Conservation (phyloP, 805 yeast genomes). For the Kazachstania psychrophila region DNA sequence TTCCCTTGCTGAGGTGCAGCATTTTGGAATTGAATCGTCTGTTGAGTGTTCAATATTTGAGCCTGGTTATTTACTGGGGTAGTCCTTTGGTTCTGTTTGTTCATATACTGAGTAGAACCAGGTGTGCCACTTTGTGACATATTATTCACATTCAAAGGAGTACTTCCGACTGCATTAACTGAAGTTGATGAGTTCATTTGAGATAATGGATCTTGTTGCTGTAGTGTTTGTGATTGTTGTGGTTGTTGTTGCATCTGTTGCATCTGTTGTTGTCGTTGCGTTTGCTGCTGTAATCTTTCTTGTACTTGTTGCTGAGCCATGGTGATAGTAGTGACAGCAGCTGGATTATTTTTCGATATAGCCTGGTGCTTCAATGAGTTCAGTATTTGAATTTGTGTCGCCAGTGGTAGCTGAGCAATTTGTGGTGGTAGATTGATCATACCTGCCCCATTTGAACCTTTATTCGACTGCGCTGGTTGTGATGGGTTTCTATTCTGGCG, state of each 20-base stretch:
- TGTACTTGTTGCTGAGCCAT: slow-evolving; percentile 27
- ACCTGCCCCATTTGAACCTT: not conserved
- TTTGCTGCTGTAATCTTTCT: slow-evolving; percentile 19
- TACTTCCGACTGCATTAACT: not conserved
- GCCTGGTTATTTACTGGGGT: slow-evolving; percentile 1
- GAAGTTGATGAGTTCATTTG: not conserved
- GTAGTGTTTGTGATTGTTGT: slow-evolving; percentile 1
- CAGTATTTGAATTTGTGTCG: slow-evolving; percentile 27
- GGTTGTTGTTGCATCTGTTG: slow-evolving; percentile 7
- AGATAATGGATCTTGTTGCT: not conserved
- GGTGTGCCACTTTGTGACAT: not conserved
- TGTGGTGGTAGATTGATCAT: slow-evolving; percentile 27
- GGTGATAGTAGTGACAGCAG: slow-evolving; percentile 23
- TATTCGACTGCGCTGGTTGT: slow-evolving; percentile 3
- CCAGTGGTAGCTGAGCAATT: slow-evolving; percentile 28
- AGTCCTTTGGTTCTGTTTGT: slow-evolving; percentile 1
- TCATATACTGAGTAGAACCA: not conserved
- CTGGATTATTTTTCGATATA: slow-evolving; percentile 25
- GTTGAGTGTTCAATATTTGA: slow-evolving; percentile 9
- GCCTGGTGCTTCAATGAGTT: slow-evolving; percentile 28
- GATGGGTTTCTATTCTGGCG: slow-evolving; percentile 6
- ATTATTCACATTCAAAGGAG: not conserved
- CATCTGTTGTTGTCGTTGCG: slow-evolving; percentile 7
- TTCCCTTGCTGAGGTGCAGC: slow-evolving; percentile 4
- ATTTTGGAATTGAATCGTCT: slow-evolving; percentile 6